phyloP scores from a whole-genome alignment of 2,329 filamentous ascomycete species.

The Alternaria ventricosa region DNA sequence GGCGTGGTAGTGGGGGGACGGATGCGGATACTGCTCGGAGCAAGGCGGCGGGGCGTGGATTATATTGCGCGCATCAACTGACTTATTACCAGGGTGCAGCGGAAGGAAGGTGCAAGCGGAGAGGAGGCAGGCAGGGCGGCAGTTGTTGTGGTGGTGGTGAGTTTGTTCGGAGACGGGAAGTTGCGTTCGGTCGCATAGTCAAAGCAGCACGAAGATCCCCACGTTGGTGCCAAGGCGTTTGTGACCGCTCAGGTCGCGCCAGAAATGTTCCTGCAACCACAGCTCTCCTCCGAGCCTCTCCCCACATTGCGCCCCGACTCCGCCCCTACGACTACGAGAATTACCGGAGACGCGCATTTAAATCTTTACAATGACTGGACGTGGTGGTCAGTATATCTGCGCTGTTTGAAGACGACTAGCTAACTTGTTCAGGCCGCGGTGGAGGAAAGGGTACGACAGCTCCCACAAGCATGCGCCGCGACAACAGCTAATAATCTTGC shows the following conservation, averaged over 20 bases:
- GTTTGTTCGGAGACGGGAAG: conserved; percentile 30
- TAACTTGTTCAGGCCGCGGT: conserved; percentile 60
- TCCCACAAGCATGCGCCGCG: conserved; percentile 7
- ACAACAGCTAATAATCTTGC: conserved; percentile 15
- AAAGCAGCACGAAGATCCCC: conserved; percentile 33
- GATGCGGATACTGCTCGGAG: conserved; percentile 33
- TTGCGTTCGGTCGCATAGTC: conserved; percentile 28
- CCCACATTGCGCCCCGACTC: conserved; percentile 17
- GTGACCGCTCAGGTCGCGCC: conserved; percentile 28
- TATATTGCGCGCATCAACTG: conserved; percentile 35
- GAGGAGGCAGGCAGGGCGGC: neutral
- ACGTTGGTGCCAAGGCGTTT: conserved; percentile 32
- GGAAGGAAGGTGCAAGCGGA: conserved; percentile 5
- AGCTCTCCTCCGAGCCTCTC: conserved; percentile 23
- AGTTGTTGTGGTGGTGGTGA: conserved; percentile 17
- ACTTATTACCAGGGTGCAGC: neutral
- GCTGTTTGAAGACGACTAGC: conserved; percentile 8
- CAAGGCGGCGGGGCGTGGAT: conserved; percentile 34
- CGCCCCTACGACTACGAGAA: conserved; percentile 6
- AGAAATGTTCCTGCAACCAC: conserved; percentile 33
- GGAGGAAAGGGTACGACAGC: conserved; percentile 51
- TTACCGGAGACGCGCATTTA: conserved; percentile 4
- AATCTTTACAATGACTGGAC: conserved; percentile 38
- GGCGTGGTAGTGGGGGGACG: conserved; percentile 27
- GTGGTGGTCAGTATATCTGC: conserved; percentile 35